Conservation (phyloP, 805 yeast genomes). For the Scheffersomyces amazonensis region DNA sequence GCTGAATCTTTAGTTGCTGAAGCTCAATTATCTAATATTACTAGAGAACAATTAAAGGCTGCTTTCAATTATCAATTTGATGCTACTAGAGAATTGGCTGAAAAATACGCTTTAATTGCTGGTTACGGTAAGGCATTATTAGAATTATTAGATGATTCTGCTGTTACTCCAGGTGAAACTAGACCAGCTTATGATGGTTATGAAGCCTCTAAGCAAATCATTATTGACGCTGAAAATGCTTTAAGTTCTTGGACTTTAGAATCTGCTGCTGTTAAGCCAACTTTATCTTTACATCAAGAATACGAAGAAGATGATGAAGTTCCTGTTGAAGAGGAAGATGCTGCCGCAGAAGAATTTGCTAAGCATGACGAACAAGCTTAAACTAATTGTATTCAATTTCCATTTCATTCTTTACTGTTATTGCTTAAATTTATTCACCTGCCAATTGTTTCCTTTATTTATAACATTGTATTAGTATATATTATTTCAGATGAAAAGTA, state of each 20-base stretch:
- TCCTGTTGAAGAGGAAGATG: slow-evolving; percentile 51
- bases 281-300: slow-evolving; percentile 65
- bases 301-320: slow-evolving; percentile 48
- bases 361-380: slow-evolving; percentile 33
- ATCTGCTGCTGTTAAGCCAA: slow-evolving; percentile 78
- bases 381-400: slow-evolving; percentile 5
- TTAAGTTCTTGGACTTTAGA: slow-evolving; percentile 83
- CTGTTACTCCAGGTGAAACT: slow-evolving; percentile 90
- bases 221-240: slow-evolving; percentile 81
- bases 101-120: slow-evolving; percentile 81
- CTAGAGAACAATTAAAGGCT: slow-evolving; percentile 82
- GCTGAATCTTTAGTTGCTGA: slow-evolving; percentile 90
- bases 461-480: neutral
- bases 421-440: slow-evolving; percentile 2
- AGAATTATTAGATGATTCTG: slow-evolving; percentile 78
- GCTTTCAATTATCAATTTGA: slow-evolving; percentile 84
- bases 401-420: neutral
- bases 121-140: slow-evolving; percentile 86
- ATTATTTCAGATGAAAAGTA: neutral
- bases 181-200: slow-evolving; percentile 88
- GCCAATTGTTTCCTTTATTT: neutral
- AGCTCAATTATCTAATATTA: slow-evolving; percentile 85
- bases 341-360: slow-evolving; percentile 53
- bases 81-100: slow-evolving; percentile 81
- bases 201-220: slow-evolving; percentile 84